A percentile compares a stretch with the other conserved stretches of the same genome.
Evolutionary conservation across 2,329 filamentous ascomycete species (phyloP).

Genomic region (Alternaria sp.): DNA sequence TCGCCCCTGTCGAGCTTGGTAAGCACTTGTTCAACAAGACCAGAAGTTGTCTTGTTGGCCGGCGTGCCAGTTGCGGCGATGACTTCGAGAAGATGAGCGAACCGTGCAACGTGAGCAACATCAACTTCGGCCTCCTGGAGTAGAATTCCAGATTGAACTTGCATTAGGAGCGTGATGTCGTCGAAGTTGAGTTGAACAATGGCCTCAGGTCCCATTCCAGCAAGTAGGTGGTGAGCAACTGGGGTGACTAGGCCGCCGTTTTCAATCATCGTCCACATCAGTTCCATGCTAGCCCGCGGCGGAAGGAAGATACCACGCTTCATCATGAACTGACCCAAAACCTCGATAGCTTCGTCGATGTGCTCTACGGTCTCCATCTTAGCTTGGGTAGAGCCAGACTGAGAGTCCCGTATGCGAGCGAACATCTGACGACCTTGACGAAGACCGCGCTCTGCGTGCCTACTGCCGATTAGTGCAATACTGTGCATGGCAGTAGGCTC

Average conservation of each 20-base stretch:
- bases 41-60: constrained; percentile 64
- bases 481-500: constrained; percentile 92
- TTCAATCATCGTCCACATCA: constrained; percentile 71
- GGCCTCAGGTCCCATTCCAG: constrained; percentile 66
- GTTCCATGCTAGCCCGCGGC: constrained; percentile 64
- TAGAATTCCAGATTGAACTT: constrained; percentile 65
- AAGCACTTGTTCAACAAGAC: constrained; percentile 66
- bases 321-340: constrained; percentile 66
- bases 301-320: constrained; percentile 62
- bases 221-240: constrained; percentile 67
- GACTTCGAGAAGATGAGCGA: constrained; percentile 68
- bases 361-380: constrained; percentile 72
- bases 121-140: constrained; percentile 59
- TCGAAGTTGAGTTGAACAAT: constrained; percentile 64
- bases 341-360: constrained; percentile 85
- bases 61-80: constrained; percentile 62
- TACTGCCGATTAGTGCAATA: constrained; percentile 84
- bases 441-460: constrained; percentile 82
- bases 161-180: constrained; percentile 67
- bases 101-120: constrained; percentile 66
- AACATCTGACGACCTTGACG: constrained; percentile 86
- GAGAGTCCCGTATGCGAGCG: constrained; percentile 74
- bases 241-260: constrained; percentile 69
- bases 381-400: constrained; percentile 57
- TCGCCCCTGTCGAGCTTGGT: constrained; percentile 61